These are phyloP conservation scores for Pleurotus djamor DNA, from an alignment of 768 basidiomycete genomes.

Conservation along the genomic window DNA sequence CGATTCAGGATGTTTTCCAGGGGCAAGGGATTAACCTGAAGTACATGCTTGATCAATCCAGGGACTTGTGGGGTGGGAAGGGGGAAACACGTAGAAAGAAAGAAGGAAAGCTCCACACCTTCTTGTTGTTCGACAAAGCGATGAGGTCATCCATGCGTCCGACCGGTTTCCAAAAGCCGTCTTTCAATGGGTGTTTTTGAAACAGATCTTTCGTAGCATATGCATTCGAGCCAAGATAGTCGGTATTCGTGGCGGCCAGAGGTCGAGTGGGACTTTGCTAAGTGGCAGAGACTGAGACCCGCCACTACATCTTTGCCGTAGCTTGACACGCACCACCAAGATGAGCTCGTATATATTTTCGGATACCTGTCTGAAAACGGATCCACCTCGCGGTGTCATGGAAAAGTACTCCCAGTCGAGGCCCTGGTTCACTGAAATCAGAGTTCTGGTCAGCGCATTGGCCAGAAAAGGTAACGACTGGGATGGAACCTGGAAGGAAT, in stretches of 20 bases:
- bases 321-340: background rate
- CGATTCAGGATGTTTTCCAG: conserved; percentile 12
- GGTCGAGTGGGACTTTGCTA: background rate
- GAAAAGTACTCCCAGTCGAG: conserved; percentile 4
- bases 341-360: background rate
- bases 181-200: conserved; percentile 19
- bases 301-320: background rate
- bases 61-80: background rate
- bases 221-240: conserved; percentile 6
- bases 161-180: conserved; percentile 14
- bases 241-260: background rate
- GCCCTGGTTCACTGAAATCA: background rate
- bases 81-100: no score
- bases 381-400: background rate
- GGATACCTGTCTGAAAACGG: background rate
- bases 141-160: background rate
- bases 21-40: conserved; percentile 2
- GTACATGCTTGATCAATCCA: background rate
- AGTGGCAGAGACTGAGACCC: background rate
- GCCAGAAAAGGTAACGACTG: background rate
- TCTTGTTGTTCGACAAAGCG: conserved; percentile 5
- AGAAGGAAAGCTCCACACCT: background rate
- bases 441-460: background rate
- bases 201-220: conserved; percentile 21
- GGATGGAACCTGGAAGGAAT: background rate